phyloP scores from a whole-genome alignment of 192 early-diverging fungal genomes.

The Linnemannia schmuckeri region DNA sequence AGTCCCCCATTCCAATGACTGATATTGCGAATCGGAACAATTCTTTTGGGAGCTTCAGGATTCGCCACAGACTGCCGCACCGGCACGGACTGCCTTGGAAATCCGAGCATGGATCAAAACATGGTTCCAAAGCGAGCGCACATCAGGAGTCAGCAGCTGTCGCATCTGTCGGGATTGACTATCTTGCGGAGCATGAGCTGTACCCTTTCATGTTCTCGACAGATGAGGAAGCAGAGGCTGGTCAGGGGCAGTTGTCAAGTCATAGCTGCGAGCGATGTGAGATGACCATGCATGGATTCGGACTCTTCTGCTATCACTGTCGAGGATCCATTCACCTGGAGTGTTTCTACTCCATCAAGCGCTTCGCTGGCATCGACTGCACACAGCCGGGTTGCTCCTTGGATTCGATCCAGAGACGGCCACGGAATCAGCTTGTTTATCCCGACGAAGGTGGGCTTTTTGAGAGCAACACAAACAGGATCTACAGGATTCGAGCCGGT shows the following conservation, averaged over 20 bases:
- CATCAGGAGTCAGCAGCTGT: slow-evolving; percentile 4
- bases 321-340: slow-evolving; percentile 62
- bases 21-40: not conserved
- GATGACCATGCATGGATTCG: slow-evolving; percentile 56
- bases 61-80: slow-evolving; percentile 13
- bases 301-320: slow-evolving; percentile 67
- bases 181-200: slow-evolving; percentile 45
- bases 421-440: slow-evolving; percentile 35
- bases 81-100: slow-evolving; percentile 29
- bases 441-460: slow-evolving; percentile 10
- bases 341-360: slow-evolving; percentile 61
- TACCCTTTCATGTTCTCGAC: slow-evolving; percentile 49
- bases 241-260: not conserved
- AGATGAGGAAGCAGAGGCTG: not conserved
- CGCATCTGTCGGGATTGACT: slow-evolving; percentile 13
- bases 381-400: slow-evolving; percentile 15
- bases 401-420: slow-evolving; percentile 21
- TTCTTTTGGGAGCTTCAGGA: slow-evolving; percentile 7
- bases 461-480: slow-evolving; percentile 12
- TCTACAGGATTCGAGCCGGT: slow-evolving; percentile 29
- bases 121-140: not conserved
- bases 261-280: slow-evolving; percentile 43
- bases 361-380: slow-evolving; percentile 40
- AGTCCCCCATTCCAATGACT: slow-evolving; percentile 1
- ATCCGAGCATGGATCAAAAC: not conserved